Evolutionary conservation across 768 basidiomycete species (phyloP).

Genomic region (Trametes cubensis): DNA sequence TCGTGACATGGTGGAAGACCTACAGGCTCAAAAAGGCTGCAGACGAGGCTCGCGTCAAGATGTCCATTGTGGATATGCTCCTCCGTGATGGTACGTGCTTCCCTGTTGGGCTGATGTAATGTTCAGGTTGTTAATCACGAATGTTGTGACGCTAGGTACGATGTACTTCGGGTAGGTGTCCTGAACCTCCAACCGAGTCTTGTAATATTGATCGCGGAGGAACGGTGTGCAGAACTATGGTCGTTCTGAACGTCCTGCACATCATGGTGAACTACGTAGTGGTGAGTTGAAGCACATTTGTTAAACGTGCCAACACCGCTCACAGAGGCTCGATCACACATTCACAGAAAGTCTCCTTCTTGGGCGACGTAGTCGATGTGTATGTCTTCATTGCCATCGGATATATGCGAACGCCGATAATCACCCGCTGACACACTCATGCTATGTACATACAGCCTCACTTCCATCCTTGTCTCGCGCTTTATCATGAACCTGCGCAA

Average conservation of each 20-base stretch:
- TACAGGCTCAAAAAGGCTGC: conserved; percentile 8
- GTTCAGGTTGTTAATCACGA: neutral
- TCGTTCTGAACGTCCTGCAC: conserved; percentile 12
- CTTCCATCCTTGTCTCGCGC: neutral
- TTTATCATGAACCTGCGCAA: conserved; percentile 1
- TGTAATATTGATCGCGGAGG: no score
- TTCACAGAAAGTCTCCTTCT: conserved; percentile 1
- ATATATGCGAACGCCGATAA: no score
- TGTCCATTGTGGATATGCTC: conserved; percentile 6
- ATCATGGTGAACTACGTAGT: conserved; percentile 4
- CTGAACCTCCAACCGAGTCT: no score
- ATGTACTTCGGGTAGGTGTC: conserved; percentile 7
- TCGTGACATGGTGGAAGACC: conserved; percentile 21
- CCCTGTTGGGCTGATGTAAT: neutral
- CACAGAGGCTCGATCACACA: no score
- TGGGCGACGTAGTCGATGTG: conserved; percentile 9
- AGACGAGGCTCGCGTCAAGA: neutral
- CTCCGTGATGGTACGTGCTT: conserved; percentile 8
- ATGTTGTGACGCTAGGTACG: neutral
- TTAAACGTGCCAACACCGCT: neutral
- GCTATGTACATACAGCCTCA: neutral
- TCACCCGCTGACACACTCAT: no score
- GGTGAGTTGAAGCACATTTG: neutral
- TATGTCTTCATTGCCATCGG: neutral
- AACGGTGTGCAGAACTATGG: neutral